phyloP scores from a whole-genome alignment of 1,284 basidiomycete genomes.

The Ceraceosorus bombacis region DNA sequence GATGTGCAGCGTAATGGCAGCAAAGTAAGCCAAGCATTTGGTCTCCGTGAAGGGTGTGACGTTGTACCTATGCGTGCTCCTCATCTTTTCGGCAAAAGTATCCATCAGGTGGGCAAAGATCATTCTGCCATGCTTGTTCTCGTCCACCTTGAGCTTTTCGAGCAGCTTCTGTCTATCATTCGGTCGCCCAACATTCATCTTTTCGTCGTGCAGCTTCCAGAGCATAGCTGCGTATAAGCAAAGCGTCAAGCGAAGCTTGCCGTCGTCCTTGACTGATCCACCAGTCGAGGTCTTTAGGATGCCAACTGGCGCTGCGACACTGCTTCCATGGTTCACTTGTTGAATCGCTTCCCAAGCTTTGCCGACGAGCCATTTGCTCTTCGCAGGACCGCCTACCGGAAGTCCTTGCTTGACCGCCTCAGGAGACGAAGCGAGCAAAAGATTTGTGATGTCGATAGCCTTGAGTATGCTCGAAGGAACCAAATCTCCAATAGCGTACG shows the following conservation, averaged over 20 bases:
- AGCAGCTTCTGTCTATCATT: conserved; percentile 15
- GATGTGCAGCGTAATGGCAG: conserved; percentile 38
- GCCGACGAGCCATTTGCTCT: conserved; percentile 19
- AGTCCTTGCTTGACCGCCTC: conserved; percentile 13
- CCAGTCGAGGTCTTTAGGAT: conserved; percentile 12
- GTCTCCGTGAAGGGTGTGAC: conserved; percentile 34
- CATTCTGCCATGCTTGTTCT: conserved; percentile 10
- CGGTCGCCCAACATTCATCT: conserved; percentile 2
- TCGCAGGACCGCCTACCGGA: conserved; percentile 8
- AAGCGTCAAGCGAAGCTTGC: conserved; percentile 12
- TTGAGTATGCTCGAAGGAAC: conserved; percentile 28
- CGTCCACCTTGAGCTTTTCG: conserved; percentile 19
- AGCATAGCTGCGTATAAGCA: conserved; percentile 22
- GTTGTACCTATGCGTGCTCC: conserved; percentile 9
- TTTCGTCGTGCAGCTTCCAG: conserved; percentile 14
- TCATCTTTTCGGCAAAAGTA: conserved; percentile 19
- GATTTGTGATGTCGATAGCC: conserved; percentile 13
- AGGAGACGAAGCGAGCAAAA: conserved; percentile 9
- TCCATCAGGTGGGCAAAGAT: conserved; percentile 23
- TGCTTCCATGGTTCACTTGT: conserved; percentile 8
- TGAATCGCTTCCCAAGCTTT: conserved; percentile 21
- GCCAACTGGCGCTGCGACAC: conserved; percentile 7
- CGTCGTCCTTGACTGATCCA: conserved; percentile 4
- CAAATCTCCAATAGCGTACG: conserved; percentile 34
- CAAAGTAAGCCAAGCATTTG: conserved; percentile 35